These are phyloP conservation scores for Sporothrix schenckii DNA, from an alignment of 2,329 filamentous ascomycete genomes.

Conservation along the genomic window DNA sequence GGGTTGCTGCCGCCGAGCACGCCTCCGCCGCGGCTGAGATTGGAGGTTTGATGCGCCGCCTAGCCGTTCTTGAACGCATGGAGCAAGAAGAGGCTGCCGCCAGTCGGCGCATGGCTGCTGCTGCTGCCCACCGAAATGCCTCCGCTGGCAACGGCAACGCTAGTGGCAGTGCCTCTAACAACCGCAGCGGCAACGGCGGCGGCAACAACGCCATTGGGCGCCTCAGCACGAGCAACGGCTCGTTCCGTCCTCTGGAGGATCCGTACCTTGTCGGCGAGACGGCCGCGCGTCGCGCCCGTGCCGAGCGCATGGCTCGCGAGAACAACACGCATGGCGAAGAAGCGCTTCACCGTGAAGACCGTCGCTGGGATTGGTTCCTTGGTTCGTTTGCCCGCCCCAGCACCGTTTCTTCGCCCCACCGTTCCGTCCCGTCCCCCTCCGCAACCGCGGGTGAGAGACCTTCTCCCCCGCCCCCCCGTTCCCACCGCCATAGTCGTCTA, in stretches of 20 bases:
- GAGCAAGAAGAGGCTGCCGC: constrained; percentile 44
- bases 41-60: constrained; percentile 39
- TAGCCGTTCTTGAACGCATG: constrained; percentile 44
- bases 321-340: constrained; percentile 50
- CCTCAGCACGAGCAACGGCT: constrained; percentile 38
- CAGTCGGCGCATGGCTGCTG: constrained; percentile 34
- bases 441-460: background rate
- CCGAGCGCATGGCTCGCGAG: constrained; percentile 61
- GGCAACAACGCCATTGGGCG: constrained; percentile 28
- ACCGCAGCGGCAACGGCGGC: constrained; percentile 37
- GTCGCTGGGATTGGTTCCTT: constrained; percentile 63
- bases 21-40: constrained; percentile 43
- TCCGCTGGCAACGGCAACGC: constrained; percentile 27
- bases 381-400: constrained; percentile 51
- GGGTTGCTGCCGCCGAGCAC: constrained; percentile 53
- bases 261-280: constrained; percentile 68
- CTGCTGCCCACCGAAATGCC: constrained; percentile 26
- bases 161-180: constrained; percentile 7
- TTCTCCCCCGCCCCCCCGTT: background rate
- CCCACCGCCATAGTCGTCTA: constrained; percentile 23
- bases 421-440: constrained; percentile 5
- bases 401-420: constrained; percentile 39
- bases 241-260: constrained; percentile 62
- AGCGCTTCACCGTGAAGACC: constrained; percentile 59
- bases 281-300: constrained; percentile 60